phyloP scores from a whole-genome alignment of 2,329 filamentous ascomycete genomes.

The Diplodia scrobiculata region DNA sequence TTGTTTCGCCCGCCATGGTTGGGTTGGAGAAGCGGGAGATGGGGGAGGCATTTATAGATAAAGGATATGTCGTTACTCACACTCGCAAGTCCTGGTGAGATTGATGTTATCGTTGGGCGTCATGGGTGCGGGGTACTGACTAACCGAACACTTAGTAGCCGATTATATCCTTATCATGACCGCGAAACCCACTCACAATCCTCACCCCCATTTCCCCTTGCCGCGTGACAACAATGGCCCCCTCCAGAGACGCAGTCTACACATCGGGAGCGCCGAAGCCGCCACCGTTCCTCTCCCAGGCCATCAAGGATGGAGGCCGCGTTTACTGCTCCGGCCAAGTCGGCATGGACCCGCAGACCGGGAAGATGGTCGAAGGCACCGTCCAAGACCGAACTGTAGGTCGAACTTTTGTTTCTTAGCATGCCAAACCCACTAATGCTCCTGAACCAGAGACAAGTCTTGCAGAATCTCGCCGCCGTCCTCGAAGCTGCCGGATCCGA shows the following conservation, averaged over 20 bases:
- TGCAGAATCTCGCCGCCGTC: constrained; percentile 21
- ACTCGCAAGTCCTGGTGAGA: too few species aligned
- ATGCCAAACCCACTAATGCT: background rate
- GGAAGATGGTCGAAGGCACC: constrained; percentile 10
- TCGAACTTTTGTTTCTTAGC: background rate
- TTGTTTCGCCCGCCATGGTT: background rate
- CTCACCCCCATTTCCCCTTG: too few species aligned
- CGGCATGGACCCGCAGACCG: background rate
- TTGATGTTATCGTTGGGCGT: background rate
- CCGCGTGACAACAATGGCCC: background rate
- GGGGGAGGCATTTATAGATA: too few species aligned
- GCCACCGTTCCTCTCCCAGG: constrained; percentile 34
- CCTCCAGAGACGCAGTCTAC: background rate
- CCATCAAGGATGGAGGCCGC: background rate
- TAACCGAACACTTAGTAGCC: background rate
- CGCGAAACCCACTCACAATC: background rate
- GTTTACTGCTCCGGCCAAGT: constrained; percentile 24
- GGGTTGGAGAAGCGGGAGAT: background rate
- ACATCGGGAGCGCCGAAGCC: background rate
- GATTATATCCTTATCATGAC: too few species aligned
- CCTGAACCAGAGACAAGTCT: background rate
- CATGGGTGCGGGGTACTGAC: background rate
- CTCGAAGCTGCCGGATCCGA: constrained; percentile 36
- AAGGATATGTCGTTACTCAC: too few species aligned
- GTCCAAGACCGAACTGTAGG: constrained; percentile 8